Evolutionary conservation across 495 filamentous ascomycete species (phyloP), one percentile per base, ranked within the genome.

Genomic region (Aspergillus homomorphus): DNA sequence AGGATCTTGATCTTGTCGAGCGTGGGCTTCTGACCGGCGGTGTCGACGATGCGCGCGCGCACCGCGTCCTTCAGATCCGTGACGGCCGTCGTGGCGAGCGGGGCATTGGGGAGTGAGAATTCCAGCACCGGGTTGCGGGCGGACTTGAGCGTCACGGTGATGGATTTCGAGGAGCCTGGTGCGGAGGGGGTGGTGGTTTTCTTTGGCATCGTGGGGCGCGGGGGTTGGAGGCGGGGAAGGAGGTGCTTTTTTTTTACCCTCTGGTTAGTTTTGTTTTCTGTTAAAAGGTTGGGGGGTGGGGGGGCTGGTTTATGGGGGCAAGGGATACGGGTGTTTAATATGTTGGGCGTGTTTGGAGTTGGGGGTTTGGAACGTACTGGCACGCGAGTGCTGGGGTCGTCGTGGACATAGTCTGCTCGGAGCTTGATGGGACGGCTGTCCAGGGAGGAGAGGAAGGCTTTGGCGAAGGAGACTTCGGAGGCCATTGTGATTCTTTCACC

Each of bases 391-490:
- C 88, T 85, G 66, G 92, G 85, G 30, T 89, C 83, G 66, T 96
- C 89, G 69, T 89, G 86, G 75, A 93, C 84, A 84, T 96, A 86
- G 73, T 96, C 91, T 59, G 87, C 74, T 12, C 84, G 81, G 51
- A 96, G 81, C 73, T 91, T 93, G 64, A 86, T 70, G 9, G 89
- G 88, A 57, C 86, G 84, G 33, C 84, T 79, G 76, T 93, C 90
- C 51, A 97, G 83, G 19, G 82, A 78, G 19, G 87, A 77, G 62
- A 98, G 87, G 76, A 93, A 96, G 49, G 84, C 77, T 71, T 89
- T 92, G 58, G 90, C 84, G 71, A 96, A 98, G 52, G 82, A 70
- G 48, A 92, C 65, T 80, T 97, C 92, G n/a, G 90, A 82, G 5
- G 33, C 33, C 90, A 95, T 95, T 43, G 46, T 82, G 66, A n/a